Percentiles rank a stretch among this genome's conserved stretches.
Conservation (phyloP, 768 basidiomycete species). For the Termitomyces sp. region DNA sequence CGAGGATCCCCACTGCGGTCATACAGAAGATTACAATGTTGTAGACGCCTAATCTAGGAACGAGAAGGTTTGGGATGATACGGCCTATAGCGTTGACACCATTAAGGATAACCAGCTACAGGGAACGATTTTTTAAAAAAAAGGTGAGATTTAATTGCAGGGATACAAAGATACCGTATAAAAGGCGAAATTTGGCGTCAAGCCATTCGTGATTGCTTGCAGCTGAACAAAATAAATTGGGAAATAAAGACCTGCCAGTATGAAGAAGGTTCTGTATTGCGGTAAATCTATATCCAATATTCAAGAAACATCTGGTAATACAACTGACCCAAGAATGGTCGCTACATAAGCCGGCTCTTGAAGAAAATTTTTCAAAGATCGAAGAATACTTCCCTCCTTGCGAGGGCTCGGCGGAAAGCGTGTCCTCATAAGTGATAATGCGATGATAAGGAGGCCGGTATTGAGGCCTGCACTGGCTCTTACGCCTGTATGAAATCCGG, state of each 20-base stretch:
- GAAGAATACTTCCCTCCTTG: slow-evolving; percentile 20
- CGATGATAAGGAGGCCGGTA: slow-evolving; percentile 6
- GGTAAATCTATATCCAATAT: not conserved
- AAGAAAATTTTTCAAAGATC: slow-evolving; percentile 26
- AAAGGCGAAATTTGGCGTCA: slow-evolving; percentile 42
- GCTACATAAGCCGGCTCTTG: slow-evolving; percentile 38
- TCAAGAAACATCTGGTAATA: not conserved
- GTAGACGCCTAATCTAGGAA: slow-evolving; percentile 21
- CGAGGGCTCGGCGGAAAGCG: slow-evolving; percentile 32
- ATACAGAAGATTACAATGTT: slow-evolving; percentile 26
- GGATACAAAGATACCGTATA: slow-evolving; percentile 36
- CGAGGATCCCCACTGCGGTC: slow-evolving; percentile 21
- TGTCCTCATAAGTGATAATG: slow-evolving; percentile 27
- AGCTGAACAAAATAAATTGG: slow-evolving; percentile 49
- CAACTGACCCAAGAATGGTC: slow-evolving; percentile 29
- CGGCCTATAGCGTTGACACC: slow-evolving; percentile 37
- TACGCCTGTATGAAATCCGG: slow-evolving; percentile 48
- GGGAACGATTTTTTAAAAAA: not conserved
- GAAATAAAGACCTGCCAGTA: slow-evolving; percentile 36
- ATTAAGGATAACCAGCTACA: slow-evolving; percentile 48
- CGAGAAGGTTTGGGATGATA: slow-evolving; percentile 27
- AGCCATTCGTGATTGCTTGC: slow-evolving; percentile 40
- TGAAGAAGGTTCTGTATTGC: slow-evolving; percentile 24
- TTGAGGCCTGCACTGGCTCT: slow-evolving; percentile 21
- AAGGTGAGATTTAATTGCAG: not conserved